Percentiles rank a stretch among this genome's conserved stretches.
Evolutionary conservation across 2,329 filamentous ascomycete genomes (phyloP).

Genomic region (Penicillium sp.): DNA sequence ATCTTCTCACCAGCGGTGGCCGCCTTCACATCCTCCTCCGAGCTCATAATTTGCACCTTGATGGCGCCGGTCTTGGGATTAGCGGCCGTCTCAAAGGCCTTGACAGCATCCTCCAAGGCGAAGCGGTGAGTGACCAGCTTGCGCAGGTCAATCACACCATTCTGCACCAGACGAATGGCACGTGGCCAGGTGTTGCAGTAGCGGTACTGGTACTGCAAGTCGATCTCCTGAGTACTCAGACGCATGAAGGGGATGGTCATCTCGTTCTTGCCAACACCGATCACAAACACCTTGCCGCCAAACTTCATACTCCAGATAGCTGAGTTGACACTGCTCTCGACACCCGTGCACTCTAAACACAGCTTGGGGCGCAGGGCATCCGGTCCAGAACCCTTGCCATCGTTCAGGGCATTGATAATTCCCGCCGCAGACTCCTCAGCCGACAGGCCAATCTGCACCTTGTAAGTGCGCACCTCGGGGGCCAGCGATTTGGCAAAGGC

Average conservation of each 20-base stretch:
- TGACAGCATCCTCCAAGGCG: slow-evolving; percentile 79
- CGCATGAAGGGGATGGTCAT: slow-evolving; percentile 96
- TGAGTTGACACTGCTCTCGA: slow-evolving; percentile 82
- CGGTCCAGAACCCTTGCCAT: slow-evolving; percentile 37
- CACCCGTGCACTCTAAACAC: slow-evolving; percentile 90
- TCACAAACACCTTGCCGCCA: slow-evolving; percentile 95
- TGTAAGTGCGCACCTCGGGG: slow-evolving; percentile 76
- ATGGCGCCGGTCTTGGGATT: slow-evolving; percentile 93
- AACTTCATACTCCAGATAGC: slow-evolving; percentile 93
- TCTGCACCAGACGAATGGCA: slow-evolving; percentile 84
- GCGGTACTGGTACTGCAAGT: slow-evolving; percentile 94
- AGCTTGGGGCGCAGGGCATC: slow-evolving; percentile 76
- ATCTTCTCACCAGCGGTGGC: slow-evolving; percentile 37
- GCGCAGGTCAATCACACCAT: slow-evolving; percentile 77
- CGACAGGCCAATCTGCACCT: slow-evolving; percentile 45
- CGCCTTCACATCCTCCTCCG: slow-evolving; percentile 44
- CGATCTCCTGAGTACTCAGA: slow-evolving; percentile 85
- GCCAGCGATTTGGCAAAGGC: slow-evolving; percentile 83
- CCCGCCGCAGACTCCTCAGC: slow-evolving; percentile 72
- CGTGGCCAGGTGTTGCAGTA: slow-evolving; percentile 96
- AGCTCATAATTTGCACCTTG: slow-evolving; percentile 83
- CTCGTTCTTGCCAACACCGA: slow-evolving; percentile 93
- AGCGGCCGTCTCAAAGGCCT: slow-evolving; percentile 86
- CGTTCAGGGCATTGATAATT: slow-evolving; percentile 70
- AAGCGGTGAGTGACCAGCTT: slow-evolving; percentile 88